Evolutionary conservation across 495 filamentous ascomycete species (phyloP).

Genomic region (Cercophora samala): DNA sequence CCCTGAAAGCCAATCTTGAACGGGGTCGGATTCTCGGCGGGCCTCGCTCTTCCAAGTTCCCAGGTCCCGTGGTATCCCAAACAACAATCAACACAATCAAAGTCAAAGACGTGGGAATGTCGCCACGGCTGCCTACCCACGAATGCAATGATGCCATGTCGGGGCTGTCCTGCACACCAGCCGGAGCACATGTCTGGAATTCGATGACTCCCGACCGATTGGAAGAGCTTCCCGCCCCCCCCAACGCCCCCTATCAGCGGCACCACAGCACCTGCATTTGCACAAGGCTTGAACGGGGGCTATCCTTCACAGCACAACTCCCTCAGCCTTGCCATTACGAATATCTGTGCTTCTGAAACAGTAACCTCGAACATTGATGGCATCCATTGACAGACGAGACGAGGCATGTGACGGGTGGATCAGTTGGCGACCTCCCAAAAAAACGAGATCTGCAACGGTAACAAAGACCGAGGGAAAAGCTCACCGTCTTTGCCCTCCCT

Average conservation of each 20-base stretch:
- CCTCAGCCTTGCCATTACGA: slow-evolving; percentile 14
- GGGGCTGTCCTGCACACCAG: background rate
- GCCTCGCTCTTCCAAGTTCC: background rate
- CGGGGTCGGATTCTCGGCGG: background rate
- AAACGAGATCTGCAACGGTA: background rate
- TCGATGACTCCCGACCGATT: slow-evolving; percentile 9
- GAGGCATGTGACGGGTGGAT: background rate
- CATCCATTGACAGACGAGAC: slow-evolving; percentile 8
- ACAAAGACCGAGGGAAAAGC: background rate
- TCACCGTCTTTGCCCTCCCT: background rate
- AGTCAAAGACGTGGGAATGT: background rate
- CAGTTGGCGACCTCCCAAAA: slow-evolving; percentile 17
- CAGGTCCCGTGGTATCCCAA: no score
- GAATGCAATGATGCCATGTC: background rate
- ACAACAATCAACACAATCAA: background rate
- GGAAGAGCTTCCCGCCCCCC: background rate
- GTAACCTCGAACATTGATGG: slow-evolving; percentile 9
- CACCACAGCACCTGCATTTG: background rate
- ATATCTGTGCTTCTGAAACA: slow-evolving; percentile 11
- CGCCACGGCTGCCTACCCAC: background rate
- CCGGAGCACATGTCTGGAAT: background rate
- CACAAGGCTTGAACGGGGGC: slow-evolving; percentile 3
- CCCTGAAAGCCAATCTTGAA: background rate
- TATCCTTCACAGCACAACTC: background rate
- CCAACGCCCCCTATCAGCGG: background rate